Evolutionary conservation across 306 rosid genomes (phyloP), one percentile per base, ranked within the genome.

Genomic region (Rubus parviflorus): DNA sequence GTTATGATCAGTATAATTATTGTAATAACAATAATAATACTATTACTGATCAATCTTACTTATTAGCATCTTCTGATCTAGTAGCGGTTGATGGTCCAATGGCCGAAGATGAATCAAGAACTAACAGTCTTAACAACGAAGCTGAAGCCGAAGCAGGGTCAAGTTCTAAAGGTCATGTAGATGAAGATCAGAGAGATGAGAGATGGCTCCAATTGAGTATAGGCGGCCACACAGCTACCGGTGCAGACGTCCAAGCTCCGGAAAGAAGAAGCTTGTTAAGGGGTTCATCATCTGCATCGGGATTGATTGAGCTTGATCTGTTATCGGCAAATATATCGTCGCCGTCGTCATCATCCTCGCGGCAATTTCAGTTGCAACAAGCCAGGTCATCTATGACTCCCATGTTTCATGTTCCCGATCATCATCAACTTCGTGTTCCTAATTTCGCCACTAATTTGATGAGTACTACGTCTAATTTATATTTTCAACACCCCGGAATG

Each of bases 141-240:
- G 75, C 62, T 9, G 71, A 70, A 42, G 48, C 17, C n/a, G 75
- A 17, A 17, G 78, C 73, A 15, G 82, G 80, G 3, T 72, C 82
- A 14, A 73, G 68, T 62, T 72, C 77, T 20, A 64, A 61, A 16
- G 64, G 47, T 38, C 70, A 17, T 10, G 70, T 40, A 17, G 47
- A 65, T 38, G 69, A 12, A 8, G 75, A 58, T 5, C 49, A 52
- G 17, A 68, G 66, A 45, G 77, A 81, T 19, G 81, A 79, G 14
- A 80, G 61, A 38, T 95, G 99, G 99, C 99, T 95, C 48, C 91
- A 91, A 80, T 84, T 96, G 78, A 81, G 96, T 78, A 87, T 96
- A 54, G 98, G 97, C 35, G 66, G 85, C 69, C 71, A 79, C 19
- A 73, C 60, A 2, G 43, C 43, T 62, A 2, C 68, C 4, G 13